Conservation (phyloP, 768 basidiomycete species). For the Tricholoma hemisulphureum region DNA sequence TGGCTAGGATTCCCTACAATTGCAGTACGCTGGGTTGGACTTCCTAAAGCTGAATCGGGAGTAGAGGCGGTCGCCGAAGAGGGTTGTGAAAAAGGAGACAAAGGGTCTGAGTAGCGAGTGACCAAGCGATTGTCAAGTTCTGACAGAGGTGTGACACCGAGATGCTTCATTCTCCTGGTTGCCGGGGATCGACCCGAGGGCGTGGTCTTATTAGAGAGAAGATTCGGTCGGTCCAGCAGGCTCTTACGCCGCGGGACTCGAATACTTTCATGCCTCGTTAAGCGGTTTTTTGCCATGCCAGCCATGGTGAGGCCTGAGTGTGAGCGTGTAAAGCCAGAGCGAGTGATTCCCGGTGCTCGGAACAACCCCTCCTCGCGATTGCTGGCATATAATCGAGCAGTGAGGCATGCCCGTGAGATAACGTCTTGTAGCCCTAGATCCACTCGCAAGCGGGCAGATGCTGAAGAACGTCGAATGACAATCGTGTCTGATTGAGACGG, state of each 20-base stretch:
- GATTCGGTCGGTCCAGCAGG: constrained; percentile 36
- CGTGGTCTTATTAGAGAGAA: constrained; percentile 19
- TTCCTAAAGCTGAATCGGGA: constrained; percentile 13
- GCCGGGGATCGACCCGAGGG: constrained; percentile 21
- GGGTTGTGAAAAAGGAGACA: constrained; percentile 40
- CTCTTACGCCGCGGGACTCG: constrained; percentile 61
- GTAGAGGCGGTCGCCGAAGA: constrained; percentile 28
- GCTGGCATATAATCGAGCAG: constrained; percentile 64
- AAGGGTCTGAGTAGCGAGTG: constrained; percentile 7
- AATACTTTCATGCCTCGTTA: constrained; percentile 69
- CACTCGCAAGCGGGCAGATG: constrained; percentile 63
- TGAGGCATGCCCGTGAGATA: constrained; percentile 68
- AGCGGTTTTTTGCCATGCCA: constrained; percentile 58
- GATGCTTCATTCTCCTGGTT: constrained; percentile 29
- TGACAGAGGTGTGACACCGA: constrained; percentile 34
- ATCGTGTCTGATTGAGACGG: constrained; percentile 53
- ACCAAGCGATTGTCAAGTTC: constrained; percentile 21
- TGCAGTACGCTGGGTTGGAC: constrained; percentile 12
- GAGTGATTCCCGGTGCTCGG: constrained; percentile 46
- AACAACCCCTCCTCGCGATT: constrained; percentile 65
- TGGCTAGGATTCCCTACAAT: constrained; percentile 12
- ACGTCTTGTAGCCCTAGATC: constrained; percentile 82
- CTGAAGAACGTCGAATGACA: constrained; percentile 65
- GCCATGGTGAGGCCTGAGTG: constrained; percentile 61
- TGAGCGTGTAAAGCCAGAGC: constrained; percentile 49